Conservation (phyloP, 148 eudicot species). For the Drosera capensis region DNA sequence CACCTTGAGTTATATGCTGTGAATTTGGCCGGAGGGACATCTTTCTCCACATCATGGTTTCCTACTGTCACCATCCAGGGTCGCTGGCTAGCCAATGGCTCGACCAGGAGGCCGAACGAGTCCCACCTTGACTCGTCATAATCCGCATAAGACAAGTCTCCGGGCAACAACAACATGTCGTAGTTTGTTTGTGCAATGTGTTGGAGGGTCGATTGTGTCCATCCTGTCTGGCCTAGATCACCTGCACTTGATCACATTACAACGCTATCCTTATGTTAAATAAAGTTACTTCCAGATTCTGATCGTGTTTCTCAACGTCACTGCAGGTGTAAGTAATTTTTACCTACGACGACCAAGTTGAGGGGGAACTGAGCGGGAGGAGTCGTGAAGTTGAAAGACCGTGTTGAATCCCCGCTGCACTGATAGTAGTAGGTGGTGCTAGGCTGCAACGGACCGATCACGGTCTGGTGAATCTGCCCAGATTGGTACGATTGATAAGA, state of each 20-base stretch:
- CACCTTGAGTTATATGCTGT: constrained; percentile 12
- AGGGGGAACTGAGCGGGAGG: constrained; percentile 6
- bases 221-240: constrained; percentile 12
- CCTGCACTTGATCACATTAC: constrained; percentile 1
- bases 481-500: constrained; percentile 3
- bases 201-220: constrained; percentile 10
- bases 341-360: constrained; percentile 7
- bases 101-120: constrained; percentile 10
- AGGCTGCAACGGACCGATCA: constrained; percentile 6
- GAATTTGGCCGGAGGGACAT: constrained; percentile 2
- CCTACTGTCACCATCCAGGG: constrained; percentile 17
- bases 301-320: neutral
- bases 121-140: constrained; percentile 8
- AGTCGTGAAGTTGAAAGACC: constrained; percentile 2
- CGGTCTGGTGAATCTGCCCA: constrained; percentile 8
- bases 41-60: constrained; percentile 14
- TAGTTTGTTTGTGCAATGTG: constrained; percentile 5
- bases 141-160: constrained; percentile 11
- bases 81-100: constrained; percentile 10
- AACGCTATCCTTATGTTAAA: neutral
- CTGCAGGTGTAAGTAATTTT: no score
- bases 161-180: constrained; percentile 7
- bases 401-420: neutral
- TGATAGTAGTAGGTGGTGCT: constrained; percentile 8
- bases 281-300: no score